Evolutionary conservation across 768 basidiomycete genomes (phyloP).

Genomic region (Steccherinum ochraceum): DNA sequence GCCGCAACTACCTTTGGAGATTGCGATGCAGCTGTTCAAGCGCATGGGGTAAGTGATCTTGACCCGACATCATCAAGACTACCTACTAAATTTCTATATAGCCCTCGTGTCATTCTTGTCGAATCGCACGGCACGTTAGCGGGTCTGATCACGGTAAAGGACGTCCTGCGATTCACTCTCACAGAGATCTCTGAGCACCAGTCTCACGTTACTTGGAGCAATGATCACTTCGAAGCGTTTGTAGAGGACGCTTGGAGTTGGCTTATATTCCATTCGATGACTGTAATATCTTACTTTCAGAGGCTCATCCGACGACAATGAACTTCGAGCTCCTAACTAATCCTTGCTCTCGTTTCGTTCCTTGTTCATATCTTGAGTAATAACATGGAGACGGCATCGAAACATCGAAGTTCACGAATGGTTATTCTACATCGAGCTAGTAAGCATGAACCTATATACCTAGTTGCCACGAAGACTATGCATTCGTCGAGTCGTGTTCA

Average conservation of each 20-base stretch:
- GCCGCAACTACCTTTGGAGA: constrained; percentile 87
- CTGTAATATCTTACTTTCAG: too few relatives aligned
- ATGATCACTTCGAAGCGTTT: constrained; percentile 20
- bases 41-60: constrained; percentile 79
- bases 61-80: neutral
- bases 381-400: too few relatives aligned
- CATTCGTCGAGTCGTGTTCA: too few relatives aligned
- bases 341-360: too few relatives aligned
- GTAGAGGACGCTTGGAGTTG: constrained; percentile 20
- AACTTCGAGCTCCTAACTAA: too few relatives aligned
- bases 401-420: too few relatives aligned
- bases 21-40: constrained; percentile 96
- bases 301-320: too few relatives aligned
- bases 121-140: constrained; percentile 77
- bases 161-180: constrained; percentile 82
- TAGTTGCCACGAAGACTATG: too few relatives aligned
- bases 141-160: constrained; percentile 93
- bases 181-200: constrained; percentile 18
- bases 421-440: too few relatives aligned
- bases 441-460: too few relatives aligned
- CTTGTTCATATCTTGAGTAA: too few relatives aligned
- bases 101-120: constrained; percentile 94
- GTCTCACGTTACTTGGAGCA: constrained; percentile 17
- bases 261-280: constrained; percentile 8
- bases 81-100: constrained; percentile 23